Conservation (phyloP, 164 flowering plant species). For the Kalanchoe fedtschenkoi region DNA sequence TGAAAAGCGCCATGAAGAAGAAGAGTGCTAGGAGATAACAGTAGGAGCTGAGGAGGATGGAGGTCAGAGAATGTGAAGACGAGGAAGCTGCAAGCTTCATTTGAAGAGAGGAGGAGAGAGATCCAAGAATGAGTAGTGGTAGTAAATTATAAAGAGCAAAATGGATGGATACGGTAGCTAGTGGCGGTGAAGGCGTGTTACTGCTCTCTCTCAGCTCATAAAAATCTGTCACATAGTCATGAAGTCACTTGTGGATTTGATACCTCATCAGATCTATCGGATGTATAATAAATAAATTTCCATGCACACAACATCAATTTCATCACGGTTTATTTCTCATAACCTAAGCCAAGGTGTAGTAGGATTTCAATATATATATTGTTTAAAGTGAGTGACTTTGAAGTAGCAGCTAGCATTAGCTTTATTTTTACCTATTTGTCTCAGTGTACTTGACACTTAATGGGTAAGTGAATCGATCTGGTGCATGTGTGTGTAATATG, state of each 20-base stretch:
- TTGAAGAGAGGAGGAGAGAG: slow-evolving; percentile 2
- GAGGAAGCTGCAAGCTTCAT: background rate
- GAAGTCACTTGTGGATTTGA: too few species aligned
- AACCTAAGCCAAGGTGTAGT: background rate
- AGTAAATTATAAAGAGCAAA: background rate
- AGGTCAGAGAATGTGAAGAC: slow-evolving; percentile 1
- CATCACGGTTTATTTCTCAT: background rate
- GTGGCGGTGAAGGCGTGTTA: background rate
- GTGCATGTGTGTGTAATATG: slow-evolving; percentile 4
- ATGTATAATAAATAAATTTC: too few species aligned
- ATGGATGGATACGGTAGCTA: background rate
- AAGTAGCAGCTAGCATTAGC: too few species aligned
- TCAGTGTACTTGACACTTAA: background rate
- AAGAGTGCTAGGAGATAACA: background rate
- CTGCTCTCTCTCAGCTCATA: too few species aligned
- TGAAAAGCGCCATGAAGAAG: background rate
- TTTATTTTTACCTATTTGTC: background rate
- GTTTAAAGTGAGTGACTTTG: background rate
- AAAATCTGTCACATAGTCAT: too few species aligned
- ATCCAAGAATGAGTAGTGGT: background rate
- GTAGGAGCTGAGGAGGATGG: background rate
- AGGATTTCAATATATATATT: background rate
- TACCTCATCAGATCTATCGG: background rate
- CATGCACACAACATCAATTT: background rate
- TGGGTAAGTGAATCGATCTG: slow-evolving; percentile 5